Base-by-base conservation (phyloP, 306 rosid genomes). In the Cyamopsis tetragonoloba region DNA sequence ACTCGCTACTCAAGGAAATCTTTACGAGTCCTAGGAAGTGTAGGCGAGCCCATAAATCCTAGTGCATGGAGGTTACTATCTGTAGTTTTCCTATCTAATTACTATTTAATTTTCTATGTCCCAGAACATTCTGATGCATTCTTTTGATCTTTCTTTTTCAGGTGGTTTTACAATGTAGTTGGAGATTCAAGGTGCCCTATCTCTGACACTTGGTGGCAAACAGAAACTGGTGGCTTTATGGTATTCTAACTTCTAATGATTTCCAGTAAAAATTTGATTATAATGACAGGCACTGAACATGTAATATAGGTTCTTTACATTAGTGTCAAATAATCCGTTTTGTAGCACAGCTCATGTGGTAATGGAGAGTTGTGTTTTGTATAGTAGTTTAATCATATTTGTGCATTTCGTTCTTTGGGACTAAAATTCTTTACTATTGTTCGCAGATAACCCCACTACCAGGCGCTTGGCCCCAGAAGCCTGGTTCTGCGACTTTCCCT, bases 191-290 rank as follows among this genome's bases (percentile, higher is more conserved):
- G 87, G 72, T 95, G 99, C 82, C 99, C 99, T 56, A 86, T 90
- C 80, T 95, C 99, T 53, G 99, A 95, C 75, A 95, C 97, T 32
- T 95, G 99, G 99, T 95, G 99, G 99, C 99, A 95, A 81, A 95
- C 99, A 43, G 99, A 95, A 88, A 90, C 99, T 4, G 99, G 97
- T 77, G 99, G 99, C 77, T 90, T 90, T 79, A 84, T 95, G 99
- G 96, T 93, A 89, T 59, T 75, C 30, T 71, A 57, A 68, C 70
- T 81, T 80, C 41, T 61, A 7, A 8, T 71, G 22, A 50, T 26
- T 74, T 53, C 61, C 43, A 69, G 39, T 70, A 18, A 50, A 49
- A n/a, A 43, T 71, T 60, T 70, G 72, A 65, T 72, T 46, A 5
- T 64, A 35, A 60, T 43, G 30, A 18, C 17, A 56, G 56, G 13